Evolutionary conservation across 345 rosid genomes (phyloP).

Genomic region (Camelina sativa): DNA sequence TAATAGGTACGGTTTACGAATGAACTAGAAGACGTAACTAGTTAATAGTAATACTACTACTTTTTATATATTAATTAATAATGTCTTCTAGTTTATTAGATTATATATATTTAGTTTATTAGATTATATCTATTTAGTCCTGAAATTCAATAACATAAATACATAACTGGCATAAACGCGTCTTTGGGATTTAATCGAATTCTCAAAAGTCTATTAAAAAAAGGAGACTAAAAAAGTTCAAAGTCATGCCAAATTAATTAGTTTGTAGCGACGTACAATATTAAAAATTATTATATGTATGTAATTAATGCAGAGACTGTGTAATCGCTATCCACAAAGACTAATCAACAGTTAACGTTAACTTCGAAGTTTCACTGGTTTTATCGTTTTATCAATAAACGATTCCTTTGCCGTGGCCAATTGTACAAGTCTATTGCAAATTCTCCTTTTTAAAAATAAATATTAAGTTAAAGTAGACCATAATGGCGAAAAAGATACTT

Average conservation of each 20-base stretch:
- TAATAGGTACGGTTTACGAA: not conserved
- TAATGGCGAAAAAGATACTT: not conserved
- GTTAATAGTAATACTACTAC: not conserved
- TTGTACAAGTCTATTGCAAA: not conserved
- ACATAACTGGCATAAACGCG: slow-evolving; percentile 19
- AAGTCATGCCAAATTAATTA: slow-evolving; percentile 28
- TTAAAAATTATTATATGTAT: not conserved
- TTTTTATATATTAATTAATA: too few species aligned
- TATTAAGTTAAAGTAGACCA: not conserved
- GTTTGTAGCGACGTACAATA: slow-evolving; percentile 1
- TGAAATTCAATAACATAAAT: not conserved
- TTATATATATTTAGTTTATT: not conserved
- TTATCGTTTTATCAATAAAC: not conserved
- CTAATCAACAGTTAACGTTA: slow-evolving; percentile 22
- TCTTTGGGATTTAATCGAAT: not conserved
- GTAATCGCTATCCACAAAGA: slow-evolving; percentile 35
- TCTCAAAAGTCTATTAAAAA: not conserved
- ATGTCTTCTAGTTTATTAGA: not conserved
- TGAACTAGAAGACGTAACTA: slow-evolving; percentile 3
- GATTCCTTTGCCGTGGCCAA: not conserved
- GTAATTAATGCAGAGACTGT: slow-evolving; percentile 16
- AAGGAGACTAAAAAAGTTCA: not conserved
- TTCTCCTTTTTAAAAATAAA: too few species aligned
- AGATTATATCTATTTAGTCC: not conserved
- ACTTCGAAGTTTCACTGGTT: slow-evolving; percentile 8